phyloP scores from a whole-genome alignment of 352 stramenopile genomes.

The Phytophthora megakarya region DNA sequence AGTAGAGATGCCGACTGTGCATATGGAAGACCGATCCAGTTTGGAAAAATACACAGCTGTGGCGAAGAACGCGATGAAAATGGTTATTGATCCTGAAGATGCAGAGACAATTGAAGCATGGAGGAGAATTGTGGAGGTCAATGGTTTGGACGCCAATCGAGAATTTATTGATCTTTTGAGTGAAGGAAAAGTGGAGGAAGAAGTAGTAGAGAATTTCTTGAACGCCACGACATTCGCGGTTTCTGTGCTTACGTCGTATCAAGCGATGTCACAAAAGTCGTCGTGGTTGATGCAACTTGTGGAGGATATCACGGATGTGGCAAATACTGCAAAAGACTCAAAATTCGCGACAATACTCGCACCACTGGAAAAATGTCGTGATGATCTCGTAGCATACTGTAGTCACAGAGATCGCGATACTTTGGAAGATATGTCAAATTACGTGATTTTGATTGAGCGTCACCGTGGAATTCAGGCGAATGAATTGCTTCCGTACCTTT shows the following conservation, averaged over 20 bases:
- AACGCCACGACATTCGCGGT: neutral
- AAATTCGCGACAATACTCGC: neutral
- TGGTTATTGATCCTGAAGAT: neutral
- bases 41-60: neutral
- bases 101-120: neutral
- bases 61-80: neutral
- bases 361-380: neutral
- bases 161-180: neutral
- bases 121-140: neutral
- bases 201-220: neutral
- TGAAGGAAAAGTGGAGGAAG: neutral
- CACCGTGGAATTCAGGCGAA: constrained; percentile 6
- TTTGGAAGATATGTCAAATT: constrained; percentile 12
- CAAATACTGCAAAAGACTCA: constrained; percentile 2
- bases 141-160: neutral
- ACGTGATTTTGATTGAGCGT: constrained; percentile 12
- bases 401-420: neutral
- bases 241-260: constrained; percentile 12
- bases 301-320: constrained; percentile 11
- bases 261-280: constrained; percentile 8
- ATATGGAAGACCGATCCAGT: neutral
- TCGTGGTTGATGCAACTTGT: constrained; percentile 20
- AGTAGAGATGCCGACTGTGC: neutral
- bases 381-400: neutral
- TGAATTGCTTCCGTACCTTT: constrained; percentile 3